Evolutionary conservation across 257 asterid species (phyloP), one percentile per base, ranked within the genome.

Genomic region (Solanum tarapatanum): DNA sequence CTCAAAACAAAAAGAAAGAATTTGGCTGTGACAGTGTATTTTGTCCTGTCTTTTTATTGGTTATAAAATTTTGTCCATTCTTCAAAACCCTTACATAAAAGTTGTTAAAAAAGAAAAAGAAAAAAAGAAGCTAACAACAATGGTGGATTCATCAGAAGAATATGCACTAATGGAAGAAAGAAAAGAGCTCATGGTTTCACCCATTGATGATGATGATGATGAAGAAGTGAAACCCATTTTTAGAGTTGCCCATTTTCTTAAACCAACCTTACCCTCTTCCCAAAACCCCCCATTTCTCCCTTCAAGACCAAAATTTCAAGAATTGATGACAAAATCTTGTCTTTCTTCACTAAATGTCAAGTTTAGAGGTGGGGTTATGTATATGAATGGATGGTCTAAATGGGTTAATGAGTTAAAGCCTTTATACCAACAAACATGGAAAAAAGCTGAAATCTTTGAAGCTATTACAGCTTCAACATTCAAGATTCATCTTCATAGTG

Each of bases 201-300:
- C 85, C 23, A 16, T 51, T 51, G 23, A 51, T 51, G 62, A 51
- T 45, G 43, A 39, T 43, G 51, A 43, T 43, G 55, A 43, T 10
- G 51, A 45, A 12, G 19, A 51, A 51, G 62, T 51, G 1, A 51
- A 51, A 51, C 62, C 62, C 62, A 80, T 75, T 48, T 37, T 55
- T 1, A 60, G 84, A 87, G 84, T 16, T 32, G 88, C 91, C 32
- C 89, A 90, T 91, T 90, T 90, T 37, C 87, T 90, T 0, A 83
- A 32, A 72, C 93, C 92, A 75, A 64, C 86, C 1, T 64, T 83
- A 36, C 16, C 39, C 35, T 51, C 23, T 51, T 16, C 62, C 62
- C 62, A 86, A 19, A 73, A 82, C 2, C 30, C 26, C 24, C 51
- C 30, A 14, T 33, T 35, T 39, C 14, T 14, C 32, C 39, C 79